Evolutionary conservation across 805 yeast genomes (phyloP).

Genomic region (Ascoidea asiatica): DNA sequence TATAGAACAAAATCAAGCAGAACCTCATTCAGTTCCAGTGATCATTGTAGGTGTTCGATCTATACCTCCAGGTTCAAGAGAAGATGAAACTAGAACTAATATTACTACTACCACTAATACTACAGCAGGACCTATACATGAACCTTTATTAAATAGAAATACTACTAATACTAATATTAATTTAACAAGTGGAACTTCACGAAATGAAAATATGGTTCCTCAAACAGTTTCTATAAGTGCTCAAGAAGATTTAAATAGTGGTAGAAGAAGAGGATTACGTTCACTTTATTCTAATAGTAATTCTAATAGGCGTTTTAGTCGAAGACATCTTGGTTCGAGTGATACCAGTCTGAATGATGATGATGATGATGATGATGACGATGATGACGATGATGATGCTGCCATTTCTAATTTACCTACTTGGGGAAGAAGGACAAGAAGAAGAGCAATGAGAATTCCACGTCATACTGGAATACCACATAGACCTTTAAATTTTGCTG

Average conservation of each 20-base stretch:
- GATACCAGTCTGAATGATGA: too few relatives aligned
- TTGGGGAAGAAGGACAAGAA: neutral
- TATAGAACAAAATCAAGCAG: constrained; percentile 3
- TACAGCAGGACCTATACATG: constrained; percentile 2
- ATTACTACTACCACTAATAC: constrained; percentile 5
- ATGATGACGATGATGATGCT: neutral
- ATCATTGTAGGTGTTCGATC: constrained; percentile 36
- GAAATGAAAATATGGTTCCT: too few relatives aligned
- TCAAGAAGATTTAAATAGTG: too few relatives aligned
- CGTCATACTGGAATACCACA: neutral
- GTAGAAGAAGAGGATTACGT: too few relatives aligned
- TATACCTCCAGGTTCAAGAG: constrained; percentile 12
- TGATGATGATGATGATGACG: neutral
- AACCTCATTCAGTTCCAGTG: constrained; percentile 24
- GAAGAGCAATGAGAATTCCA: neutral
- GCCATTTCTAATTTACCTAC: neutral
- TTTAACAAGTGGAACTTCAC: too few relatives aligned
- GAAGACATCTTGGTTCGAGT: too few relatives aligned
- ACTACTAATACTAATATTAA: neutral
- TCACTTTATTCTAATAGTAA: too few relatives aligned
- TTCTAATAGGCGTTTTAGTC: too few relatives aligned
- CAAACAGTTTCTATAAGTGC: too few relatives aligned
- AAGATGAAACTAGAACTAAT: constrained; percentile 4
- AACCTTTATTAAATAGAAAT: neutral
- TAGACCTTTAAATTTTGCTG: too few relatives aligned